These are phyloP conservation scores for Canavalia gladiata DNA, from an alignment of 306 rosid species.

Conservation along the genomic window DNA sequence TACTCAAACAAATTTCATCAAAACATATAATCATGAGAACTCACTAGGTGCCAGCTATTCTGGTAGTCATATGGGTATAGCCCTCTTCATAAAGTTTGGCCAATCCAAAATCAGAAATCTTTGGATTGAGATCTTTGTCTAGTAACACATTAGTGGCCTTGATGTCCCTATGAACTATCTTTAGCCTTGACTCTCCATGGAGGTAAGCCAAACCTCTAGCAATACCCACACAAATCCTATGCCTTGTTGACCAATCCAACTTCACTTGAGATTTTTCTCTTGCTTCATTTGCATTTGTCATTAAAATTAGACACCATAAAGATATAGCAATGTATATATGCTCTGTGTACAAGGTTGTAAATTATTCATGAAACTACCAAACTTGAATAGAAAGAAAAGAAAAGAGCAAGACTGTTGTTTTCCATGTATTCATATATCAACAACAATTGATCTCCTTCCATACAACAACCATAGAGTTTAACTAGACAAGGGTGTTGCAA, in stretches of 20 bases:
- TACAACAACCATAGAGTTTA: conserved; percentile 70
- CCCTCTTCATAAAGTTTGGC: conserved; percentile 82
- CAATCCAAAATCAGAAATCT: conserved; percentile 80
- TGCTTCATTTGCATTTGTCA: conserved; percentile 48
- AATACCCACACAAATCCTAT: conserved; percentile 71
- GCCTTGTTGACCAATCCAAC: conserved; percentile 76
- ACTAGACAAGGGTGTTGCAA: conserved; percentile 75
- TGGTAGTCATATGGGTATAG: conserved; percentile 73
- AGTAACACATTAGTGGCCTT: conserved; percentile 81
- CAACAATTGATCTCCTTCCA: conserved; percentile 70
- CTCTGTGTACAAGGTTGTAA: neutral
- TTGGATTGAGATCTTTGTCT: conserved; percentile 72
- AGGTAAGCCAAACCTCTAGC: conserved; percentile 82
- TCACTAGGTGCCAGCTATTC: conserved; percentile 78
- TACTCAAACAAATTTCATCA: neutral
- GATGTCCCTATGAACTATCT: conserved; percentile 85
- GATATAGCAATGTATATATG: neutral
- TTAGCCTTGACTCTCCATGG: conserved; percentile 82
- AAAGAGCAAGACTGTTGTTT: conserved; percentile 57
- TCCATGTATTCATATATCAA: conserved; percentile 47
- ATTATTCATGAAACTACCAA: neutral
- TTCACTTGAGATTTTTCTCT: conserved; percentile 41
- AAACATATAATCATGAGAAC: conserved; percentile 4
- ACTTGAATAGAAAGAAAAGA: conserved; percentile 6
- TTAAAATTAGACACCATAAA: conserved; percentile 10